Evolutionary conservation across 225 moss, liverwort and hornwort genomes (phyloP).

Genomic region (Physcomitrellopsis africana): DNA sequence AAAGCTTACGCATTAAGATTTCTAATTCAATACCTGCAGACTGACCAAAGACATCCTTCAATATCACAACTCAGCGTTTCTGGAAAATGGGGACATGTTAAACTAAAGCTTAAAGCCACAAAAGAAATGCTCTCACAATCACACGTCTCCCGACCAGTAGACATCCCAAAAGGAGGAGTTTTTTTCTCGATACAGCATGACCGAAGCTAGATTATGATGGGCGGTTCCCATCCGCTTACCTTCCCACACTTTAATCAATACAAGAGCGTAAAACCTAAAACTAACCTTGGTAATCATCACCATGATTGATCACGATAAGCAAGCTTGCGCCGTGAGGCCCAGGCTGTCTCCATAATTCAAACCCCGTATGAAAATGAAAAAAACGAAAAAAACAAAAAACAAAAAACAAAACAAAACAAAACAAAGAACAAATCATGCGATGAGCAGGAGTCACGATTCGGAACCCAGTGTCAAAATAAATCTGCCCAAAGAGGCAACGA

Average conservation of each 20-base stretch:
- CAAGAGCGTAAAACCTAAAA: conserved; percentile 29
- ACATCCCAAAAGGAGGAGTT: background rate
- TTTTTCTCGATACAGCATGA: background rate
- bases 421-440: too few species aligned
- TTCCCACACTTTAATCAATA: background rate
- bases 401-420: too few species aligned
- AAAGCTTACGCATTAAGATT: background rate
- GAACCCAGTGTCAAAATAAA: conserved; percentile 16
- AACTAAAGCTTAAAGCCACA: background rate
- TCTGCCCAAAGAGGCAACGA: background rate
- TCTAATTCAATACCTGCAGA: conserved; percentile 26
- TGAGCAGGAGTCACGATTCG: too few species aligned
- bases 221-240: background rate
- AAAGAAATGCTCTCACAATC: background rate
- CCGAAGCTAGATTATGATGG: background rate
- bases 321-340: background rate
- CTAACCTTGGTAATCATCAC: background rate
- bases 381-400: too few species aligned
- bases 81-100: background rate
- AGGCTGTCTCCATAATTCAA: background rate
- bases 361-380: too few species aligned
- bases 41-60: conserved; percentile 1
- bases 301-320: background rate
- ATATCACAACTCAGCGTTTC: background rate
- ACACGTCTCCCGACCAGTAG: background rate